Evolutionary conservation across 805 yeast species (phyloP).

Genomic region (Diddensiella caesifluorescens): DNA sequence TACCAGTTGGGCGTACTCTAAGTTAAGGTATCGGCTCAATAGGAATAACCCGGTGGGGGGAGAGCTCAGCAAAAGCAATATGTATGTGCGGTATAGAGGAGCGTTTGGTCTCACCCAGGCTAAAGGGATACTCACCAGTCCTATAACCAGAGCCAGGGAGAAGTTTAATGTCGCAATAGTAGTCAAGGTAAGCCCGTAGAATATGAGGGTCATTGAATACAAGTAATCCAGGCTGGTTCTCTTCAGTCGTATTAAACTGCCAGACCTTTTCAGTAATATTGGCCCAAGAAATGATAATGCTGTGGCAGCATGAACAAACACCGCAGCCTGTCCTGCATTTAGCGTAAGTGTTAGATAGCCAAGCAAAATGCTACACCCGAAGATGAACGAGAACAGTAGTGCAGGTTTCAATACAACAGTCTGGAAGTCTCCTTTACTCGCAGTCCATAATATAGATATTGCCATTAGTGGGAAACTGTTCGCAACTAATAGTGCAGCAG

Average conservation of each 20-base stretch:
- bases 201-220: slow-evolving; percentile 47
- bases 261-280: not conserved
- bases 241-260: not conserved
- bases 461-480: slow-evolving; percentile 66
- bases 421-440: not conserved
- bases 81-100: slow-evolving; percentile 12
- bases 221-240: slow-evolving; percentile 17
- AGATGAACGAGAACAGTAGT: slow-evolving; percentile 7
- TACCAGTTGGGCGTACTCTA: slow-evolving; percentile 38
- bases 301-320: slow-evolving; percentile 1
- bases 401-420: slow-evolving; percentile 4
- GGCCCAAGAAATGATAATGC: slow-evolving; percentile 2
- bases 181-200: slow-evolving; percentile 62
- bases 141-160: slow-evolving; percentile 68
- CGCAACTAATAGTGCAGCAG: slow-evolving; percentile 72
- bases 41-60: slow-evolving; percentile 42
- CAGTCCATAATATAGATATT: slow-evolving; percentile 33
- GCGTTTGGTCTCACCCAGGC: slow-evolving; percentile 48
- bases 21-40: slow-evolving; percentile 27
- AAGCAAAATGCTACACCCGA: slow-evolving; percentile 8
- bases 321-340: not conserved
- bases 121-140: slow-evolving; percentile 69
- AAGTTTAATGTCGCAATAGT: slow-evolving; percentile 79
- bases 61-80: slow-evolving; percentile 40
- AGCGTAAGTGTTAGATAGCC: slow-evolving; percentile 14